Evolutionary conservation across 1,284 basidiomycete species (phyloP), one percentile per base, ranked within the genome.

Genomic region (Leccinum fallax): DNA sequence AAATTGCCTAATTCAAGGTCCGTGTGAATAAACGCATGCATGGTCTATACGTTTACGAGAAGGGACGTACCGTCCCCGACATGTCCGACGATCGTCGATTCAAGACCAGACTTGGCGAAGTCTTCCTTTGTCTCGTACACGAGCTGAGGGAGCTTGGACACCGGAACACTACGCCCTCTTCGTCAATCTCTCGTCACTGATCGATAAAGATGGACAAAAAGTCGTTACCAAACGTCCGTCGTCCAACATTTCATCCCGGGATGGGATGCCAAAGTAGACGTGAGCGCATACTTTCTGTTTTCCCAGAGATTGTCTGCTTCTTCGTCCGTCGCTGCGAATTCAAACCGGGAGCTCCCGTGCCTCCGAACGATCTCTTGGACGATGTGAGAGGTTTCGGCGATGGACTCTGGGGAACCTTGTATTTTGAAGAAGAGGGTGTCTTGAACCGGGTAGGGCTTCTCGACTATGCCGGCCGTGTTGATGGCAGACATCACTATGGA

Each of bases 361-460:
- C 81, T 85, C 63, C 85, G 80, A 10, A 88, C 83, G 49, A 95
- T 85, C 11, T 74, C 69, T 67, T 86, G 78, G 46, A 93, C 83
- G 4, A 79, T 76, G 54, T 83, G 79, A 2, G 90, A 85, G 0
- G 92, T 84, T 36, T 85, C 81, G 19, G 84, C 74, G 66, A 94
- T 88, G 4, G 86, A 81, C 3, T 80, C 77, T 1, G 83, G 78
- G 40, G 92, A 86, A 10, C 88, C 87, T 76, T 95, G 93, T 59
- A 96, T 85, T 76, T 97, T 97, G 81, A 97, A 92, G 79, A 96
- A 95, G 13, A 97, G 82, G 0, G 89, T 89, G 68, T 95, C 93
- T 67, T 83, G 79, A 38, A 89, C 87, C 16, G 88, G 87, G 75
- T 90, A 93, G 13, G 83, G 80, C 54, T 77, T 79, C 36, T 83